Conservation (phyloP, 1,284 basidiomycete species). For the Papiliotrema fonsecae region DNA sequence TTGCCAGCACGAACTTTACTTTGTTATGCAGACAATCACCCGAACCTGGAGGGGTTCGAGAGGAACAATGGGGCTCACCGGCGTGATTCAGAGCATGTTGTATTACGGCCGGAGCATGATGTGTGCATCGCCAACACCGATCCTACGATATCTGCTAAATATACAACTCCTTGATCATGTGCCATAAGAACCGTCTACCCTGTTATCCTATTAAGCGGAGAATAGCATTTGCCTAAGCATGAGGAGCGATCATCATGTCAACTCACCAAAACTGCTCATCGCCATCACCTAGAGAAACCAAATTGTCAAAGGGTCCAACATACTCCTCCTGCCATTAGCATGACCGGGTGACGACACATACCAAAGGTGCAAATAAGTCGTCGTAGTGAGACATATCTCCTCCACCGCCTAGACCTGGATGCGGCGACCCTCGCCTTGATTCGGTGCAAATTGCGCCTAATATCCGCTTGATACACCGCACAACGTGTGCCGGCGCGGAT, state of each 20-base stretch:
- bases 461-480: constrained; percentile 19
- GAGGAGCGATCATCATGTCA: not conserved
- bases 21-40: no score
- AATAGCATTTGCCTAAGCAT: constrained; percentile 1
- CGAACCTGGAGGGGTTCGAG: no score
- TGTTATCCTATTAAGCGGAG: constrained; percentile 1
- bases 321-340: not conserved
- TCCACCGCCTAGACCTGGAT: not conserved
- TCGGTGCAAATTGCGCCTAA: constrained; percentile 18
- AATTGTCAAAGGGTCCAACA: not conserved
- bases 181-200: no score
- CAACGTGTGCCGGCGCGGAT: constrained; percentile 22
- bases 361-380: not conserved
- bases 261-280: constrained; percentile 3
- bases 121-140: no score
- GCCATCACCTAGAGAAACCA: not conserved
- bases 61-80: no score
- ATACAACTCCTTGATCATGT: no score
- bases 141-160: no score
- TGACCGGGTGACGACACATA: no score
- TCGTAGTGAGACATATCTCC: not conserved
- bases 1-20: no score
- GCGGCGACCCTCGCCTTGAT: constrained; percentile 14
- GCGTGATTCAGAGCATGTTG: no score
- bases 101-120: no score